These are phyloP conservation scores for Thraustochytrium sp. DNA, from an alignment of 352 stramenopile species.

Conservation along the genomic window DNA sequence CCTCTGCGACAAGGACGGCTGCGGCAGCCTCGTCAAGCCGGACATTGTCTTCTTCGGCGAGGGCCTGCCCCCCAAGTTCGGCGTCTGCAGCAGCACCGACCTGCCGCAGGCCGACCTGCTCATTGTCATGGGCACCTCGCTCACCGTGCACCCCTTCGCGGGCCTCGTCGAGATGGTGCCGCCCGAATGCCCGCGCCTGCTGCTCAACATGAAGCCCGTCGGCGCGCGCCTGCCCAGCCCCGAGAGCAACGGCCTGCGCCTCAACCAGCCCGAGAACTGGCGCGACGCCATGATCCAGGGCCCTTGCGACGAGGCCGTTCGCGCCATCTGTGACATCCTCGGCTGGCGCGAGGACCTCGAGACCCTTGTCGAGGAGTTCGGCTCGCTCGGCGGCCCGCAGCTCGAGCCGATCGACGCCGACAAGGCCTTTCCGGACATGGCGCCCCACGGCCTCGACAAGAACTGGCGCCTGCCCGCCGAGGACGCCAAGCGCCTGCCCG, in stretches of 20 bases:
- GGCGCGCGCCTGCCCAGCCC: conserved; percentile 9
- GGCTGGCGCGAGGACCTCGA: conserved; percentile 40
- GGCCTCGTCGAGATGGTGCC: conserved; percentile 75
- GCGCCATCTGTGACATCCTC: conserved; percentile 36
- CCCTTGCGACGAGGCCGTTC: conserved; percentile 19
- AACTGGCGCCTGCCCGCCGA: background rate
- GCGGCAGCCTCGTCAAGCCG: conserved; percentile 88
- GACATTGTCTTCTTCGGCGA: conserved; percentile 97
- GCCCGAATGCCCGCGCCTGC: conserved; percentile 68
- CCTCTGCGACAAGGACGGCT: conserved; percentile 50
- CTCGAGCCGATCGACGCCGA: background rate
- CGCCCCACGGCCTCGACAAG: conserved; percentile 4
- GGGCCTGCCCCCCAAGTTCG: conserved; percentile 76
- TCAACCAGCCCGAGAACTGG: conserved; percentile 34
- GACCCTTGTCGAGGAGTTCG: background rate
- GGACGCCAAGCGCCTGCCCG: background rate
- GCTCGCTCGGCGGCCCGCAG: background rate
- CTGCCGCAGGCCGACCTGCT: conserved; percentile 80
- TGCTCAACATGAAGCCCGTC: conserved; percentile 79
- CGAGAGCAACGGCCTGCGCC: conserved; percentile 18
- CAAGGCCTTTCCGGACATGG: conserved; percentile 7
- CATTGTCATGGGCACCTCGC: conserved; percentile 94
- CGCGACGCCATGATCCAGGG: conserved; percentile 38
- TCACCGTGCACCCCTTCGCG: conserved; percentile 91
- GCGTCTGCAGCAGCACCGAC: conserved; percentile 65